Conservation (phyloP, 1,139 yeast species). For the Taphrina deformans region DNA sequence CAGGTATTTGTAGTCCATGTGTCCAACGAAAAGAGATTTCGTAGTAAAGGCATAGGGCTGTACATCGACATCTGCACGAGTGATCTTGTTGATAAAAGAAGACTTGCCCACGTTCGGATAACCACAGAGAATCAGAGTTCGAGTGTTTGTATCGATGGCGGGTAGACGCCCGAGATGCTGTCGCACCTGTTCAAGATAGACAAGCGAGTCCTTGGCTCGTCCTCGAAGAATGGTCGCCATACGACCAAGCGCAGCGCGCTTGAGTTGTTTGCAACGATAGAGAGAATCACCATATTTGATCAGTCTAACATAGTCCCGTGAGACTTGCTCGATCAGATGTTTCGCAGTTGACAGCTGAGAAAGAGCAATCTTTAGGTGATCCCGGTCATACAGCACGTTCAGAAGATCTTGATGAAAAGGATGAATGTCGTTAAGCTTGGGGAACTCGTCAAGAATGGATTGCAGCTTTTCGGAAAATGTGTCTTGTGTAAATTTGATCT, state of each 20-base stretch:
- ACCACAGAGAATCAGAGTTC: constrained; percentile 95
- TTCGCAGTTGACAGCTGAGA: constrained; percentile 94
- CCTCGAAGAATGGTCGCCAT: constrained; percentile 93
- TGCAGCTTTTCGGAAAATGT: constrained; percentile 91
- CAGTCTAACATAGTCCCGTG: constrained; percentile 90
- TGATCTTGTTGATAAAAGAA: constrained; percentile 85
- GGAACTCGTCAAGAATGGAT: constrained; percentile 83
- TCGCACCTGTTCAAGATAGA: constrained; percentile 94
- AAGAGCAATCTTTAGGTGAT: constrained; percentile 95
- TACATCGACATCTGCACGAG: constrained; percentile 97
- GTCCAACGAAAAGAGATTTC: constrained; percentile 91
- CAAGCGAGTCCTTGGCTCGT: constrained; percentile 87
- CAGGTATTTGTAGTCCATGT: constrained; percentile 93
- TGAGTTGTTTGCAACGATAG: constrained; percentile 96
- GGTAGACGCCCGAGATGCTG: constrained; percentile 99
- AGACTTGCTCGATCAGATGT: constrained; percentile 89
- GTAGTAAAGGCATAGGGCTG: constrained; percentile 99
- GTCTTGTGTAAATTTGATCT: constrained; percentile 91
- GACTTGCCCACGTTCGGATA: constrained; percentile 99
- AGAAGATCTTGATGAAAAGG: constrained; percentile 97
- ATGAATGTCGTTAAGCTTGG: constrained; percentile 94
- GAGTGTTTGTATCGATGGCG: constrained; percentile 95
- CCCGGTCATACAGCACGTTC: constrained; percentile 96
- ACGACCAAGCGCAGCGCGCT: constrained; percentile 98
- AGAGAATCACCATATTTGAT: constrained; percentile 95